A percentile compares a stretch with the other conserved stretches of the same genome.
Evolutionary conservation across 768 basidiomycete species (phyloP).

Genomic region (Auricularia auricula-judae): DNA sequence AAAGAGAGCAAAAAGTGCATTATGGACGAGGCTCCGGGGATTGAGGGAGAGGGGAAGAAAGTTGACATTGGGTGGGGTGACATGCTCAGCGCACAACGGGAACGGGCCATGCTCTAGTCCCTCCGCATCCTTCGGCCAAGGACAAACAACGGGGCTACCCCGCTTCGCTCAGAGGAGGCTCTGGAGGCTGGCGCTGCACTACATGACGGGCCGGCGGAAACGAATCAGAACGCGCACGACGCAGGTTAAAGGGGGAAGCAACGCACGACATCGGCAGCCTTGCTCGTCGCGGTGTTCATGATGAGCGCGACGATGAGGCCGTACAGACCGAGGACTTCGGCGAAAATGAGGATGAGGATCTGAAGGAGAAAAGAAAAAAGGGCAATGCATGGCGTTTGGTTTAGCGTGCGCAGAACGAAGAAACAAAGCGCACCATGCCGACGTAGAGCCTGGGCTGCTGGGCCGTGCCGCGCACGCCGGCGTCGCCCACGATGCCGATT

Average conservation of each 20-base stretch:
- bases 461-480: slow-evolving; percentile 94
- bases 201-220: too few relatives aligned
- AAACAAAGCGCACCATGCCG: slow-evolving; percentile 60
- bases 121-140: too few relatives aligned
- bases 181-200: too few relatives aligned
- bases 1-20: too few relatives aligned
- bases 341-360: slow-evolving; percentile 98
- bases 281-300: slow-evolving; percentile 63
- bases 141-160: too few relatives aligned
- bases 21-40: too few relatives aligned
- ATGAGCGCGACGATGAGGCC: slow-evolving; percentile 92
- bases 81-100: too few relatives aligned
- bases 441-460: slow-evolving; percentile 93
- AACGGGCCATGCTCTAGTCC: too few relatives aligned
- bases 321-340: slow-evolving; percentile 88
- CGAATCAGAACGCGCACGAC: not conserved
- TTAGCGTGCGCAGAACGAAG: not conserved
- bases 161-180: too few relatives aligned
- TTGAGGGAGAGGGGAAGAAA: too few relatives aligned
- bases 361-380: slow-evolving; percentile 13
- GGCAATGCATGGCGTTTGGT: too few relatives aligned
- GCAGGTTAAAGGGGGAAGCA: not conserved
- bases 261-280: not conserved
- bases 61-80: too few relatives aligned
- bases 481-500: slow-evolving; percentile 97